Percentiles rank a stretch among this genome's conserved stretches.
These are phyloP conservation scores for Pisolithus sp. DNA, from an alignment of 768 basidiomycete genomes.

Conservation along the genomic window DNA sequence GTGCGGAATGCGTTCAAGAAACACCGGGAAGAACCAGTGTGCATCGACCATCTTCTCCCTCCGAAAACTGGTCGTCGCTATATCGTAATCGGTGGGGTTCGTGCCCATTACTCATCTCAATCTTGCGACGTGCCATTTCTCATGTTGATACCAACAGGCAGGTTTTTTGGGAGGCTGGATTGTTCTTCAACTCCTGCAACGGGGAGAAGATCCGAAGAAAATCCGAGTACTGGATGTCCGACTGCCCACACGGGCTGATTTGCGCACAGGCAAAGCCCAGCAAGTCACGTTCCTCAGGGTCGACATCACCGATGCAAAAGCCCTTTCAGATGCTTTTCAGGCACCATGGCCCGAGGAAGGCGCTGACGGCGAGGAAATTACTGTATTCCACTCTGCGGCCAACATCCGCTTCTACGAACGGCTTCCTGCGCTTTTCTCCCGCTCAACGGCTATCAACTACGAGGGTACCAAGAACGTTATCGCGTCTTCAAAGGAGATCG, in stretches of 20 bases:
- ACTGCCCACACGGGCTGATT: conserved; percentile 50
- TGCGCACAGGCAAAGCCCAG: conserved; percentile 44
- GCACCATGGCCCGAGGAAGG: conserved; percentile 49
- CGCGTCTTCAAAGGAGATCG: conserved; percentile 46
- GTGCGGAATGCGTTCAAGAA: conserved; percentile 34
- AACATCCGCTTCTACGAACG: conserved; percentile 77
- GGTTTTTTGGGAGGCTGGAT: conserved; percentile 81
- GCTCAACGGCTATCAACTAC: conserved; percentile 60
- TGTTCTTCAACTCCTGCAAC: conserved; percentile 55
- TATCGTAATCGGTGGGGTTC: conserved; percentile 70
- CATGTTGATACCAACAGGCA: conserved; percentile 34
- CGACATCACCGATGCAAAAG: conserved; percentile 48
- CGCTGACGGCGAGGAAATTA: conserved; percentile 32
- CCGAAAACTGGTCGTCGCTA: conserved; percentile 69
- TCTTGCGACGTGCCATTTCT: neutral
- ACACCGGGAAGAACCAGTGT: conserved; percentile 30
- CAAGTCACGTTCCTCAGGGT: conserved; percentile 53
- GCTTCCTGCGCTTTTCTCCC: conserved; percentile 39
- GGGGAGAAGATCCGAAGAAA: conserved; percentile 60
- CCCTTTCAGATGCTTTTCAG: conserved; percentile 55
- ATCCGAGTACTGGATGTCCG: conserved; percentile 67
- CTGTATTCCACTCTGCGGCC: conserved; percentile 73
- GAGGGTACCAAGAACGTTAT: conserved; percentile 63
- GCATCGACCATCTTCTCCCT: conserved; percentile 44
- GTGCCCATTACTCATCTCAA: conserved; percentile 15